Percentiles rank a stretch among this genome's conserved stretches.
Conservation (phyloP, 805 yeast species). For the Nakazawaea ishiwadae region DNA sequence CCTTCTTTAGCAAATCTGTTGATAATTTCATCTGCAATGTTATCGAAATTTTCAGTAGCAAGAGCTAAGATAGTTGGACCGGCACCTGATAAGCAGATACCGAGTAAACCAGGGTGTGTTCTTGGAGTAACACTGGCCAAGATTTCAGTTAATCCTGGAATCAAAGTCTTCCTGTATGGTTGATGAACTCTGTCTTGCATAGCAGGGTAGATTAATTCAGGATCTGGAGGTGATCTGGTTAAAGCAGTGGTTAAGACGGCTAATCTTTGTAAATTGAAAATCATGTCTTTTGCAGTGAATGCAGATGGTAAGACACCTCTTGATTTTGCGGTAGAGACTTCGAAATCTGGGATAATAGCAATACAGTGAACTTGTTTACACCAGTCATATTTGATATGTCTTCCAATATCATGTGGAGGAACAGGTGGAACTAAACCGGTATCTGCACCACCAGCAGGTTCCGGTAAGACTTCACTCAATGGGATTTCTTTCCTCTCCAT, state of each 20-base stretch:
- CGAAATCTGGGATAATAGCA: constrained; percentile 90
- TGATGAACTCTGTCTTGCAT: constrained; percentile 98
- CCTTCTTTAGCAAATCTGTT: constrained; percentile 57
- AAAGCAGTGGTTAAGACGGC: constrained; percentile 91
- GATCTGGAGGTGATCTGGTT: constrained; percentile 77
- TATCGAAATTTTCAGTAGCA: constrained; percentile 85
- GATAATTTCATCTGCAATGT: constrained; percentile 74
- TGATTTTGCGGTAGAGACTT: constrained; percentile 87
- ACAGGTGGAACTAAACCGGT: constrained; percentile 68
- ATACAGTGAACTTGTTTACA: constrained; percentile 77
- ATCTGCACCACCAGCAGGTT: constrained; percentile 64
- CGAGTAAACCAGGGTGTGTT: constrained; percentile 79
- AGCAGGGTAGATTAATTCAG: constrained; percentile 81
- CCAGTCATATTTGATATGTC: constrained; percentile 84
- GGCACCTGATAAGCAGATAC: constrained; percentile 95
- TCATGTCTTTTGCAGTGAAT: constrained; percentile 75
- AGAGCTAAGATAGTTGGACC: constrained; percentile 96
- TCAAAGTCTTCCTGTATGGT: constrained; percentile 88
- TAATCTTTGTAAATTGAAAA: constrained; percentile 88
- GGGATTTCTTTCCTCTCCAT: constrained; percentile 77
- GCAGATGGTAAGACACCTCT: constrained; percentile 84
- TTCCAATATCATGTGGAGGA: constrained; percentile 87
- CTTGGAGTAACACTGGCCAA: constrained; percentile 76
- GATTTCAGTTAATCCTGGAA: constrained; percentile 87
- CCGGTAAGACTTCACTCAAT: constrained; percentile 77